Conservation (phyloP, 495 filamentous ascomycete species). For the Glonium stellatum region DNA sequence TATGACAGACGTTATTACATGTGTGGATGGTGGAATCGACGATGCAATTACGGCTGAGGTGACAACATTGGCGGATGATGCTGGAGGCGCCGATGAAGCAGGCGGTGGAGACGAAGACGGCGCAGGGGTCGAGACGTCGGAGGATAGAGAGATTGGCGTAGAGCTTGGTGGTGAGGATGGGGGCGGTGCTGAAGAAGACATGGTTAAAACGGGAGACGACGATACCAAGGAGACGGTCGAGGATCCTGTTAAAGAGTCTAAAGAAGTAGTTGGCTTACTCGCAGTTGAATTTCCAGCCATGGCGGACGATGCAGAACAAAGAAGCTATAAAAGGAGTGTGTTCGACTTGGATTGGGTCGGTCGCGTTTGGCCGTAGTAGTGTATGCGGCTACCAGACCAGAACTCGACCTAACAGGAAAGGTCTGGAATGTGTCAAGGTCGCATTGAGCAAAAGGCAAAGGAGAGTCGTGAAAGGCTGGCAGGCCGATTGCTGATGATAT, state of each 20-base stretch:
- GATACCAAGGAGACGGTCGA: not conserved
- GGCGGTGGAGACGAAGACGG: slow-evolving; percentile 8
- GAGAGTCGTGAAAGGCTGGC: not conserved
- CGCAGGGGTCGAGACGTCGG: not conserved
- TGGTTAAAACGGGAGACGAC: not conserved
- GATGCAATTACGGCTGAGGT: slow-evolving; percentile 29
- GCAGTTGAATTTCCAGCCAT: slow-evolving; percentile 2
- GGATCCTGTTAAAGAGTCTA: not conserved
- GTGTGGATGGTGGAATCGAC: slow-evolving; percentile 27
- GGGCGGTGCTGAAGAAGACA: slow-evolving; percentile 1
- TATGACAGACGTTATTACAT: slow-evolving; percentile 32
- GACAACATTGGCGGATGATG: slow-evolving; percentile 8
- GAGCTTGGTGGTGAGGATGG: slow-evolving; percentile 6
- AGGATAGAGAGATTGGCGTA: slow-evolving; percentile 4
- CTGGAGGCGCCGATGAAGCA: slow-evolving; percentile 6
- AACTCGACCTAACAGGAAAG: not conserved
- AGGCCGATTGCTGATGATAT: not conserved
- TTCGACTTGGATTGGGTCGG: not conserved
- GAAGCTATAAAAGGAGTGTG: not conserved
- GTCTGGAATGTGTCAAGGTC: not conserved
- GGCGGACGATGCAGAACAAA: not conserved
- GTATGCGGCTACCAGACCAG: not conserved
- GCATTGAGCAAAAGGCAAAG: not conserved
- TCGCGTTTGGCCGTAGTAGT: not conserved
- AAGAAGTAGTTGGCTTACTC: slow-evolving; percentile 7